Evolutionary conservation across 805 yeast species (phyloP), one percentile per base, ranked within the genome.

Genomic region (Danielia oregonensis): DNA sequence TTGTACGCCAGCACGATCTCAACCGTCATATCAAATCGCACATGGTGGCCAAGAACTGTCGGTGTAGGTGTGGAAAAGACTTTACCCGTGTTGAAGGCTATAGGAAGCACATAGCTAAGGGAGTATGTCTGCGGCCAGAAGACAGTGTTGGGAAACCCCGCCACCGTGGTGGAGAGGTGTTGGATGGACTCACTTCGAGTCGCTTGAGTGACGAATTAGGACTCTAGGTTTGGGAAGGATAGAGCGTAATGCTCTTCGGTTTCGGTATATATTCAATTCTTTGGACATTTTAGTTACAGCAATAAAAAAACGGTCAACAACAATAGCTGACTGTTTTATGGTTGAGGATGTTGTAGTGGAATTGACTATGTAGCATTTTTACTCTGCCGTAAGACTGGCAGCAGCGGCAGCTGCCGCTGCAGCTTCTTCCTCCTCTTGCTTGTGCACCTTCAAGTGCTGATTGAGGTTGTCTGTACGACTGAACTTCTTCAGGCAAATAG

Each of bases 1-100:
- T 93, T 65, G 99, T 93, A 16, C 74, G 99, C 43, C 96, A 91
- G 43, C 98, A 93, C 55, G 99, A 93, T 61, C 68, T 93, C 48
- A 76, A 86, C 40, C 75, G 99, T 41, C 99, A 93, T 54, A 79
- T 78, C 46, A 86, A 86, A 55, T 85, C 89, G 11, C 99, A 93
- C 55, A 71, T 77, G 35, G 88, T 78, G 33, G 79, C 80, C 42
- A 72, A 80, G 17, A 81, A 74, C 47, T 63, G 67, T 35, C 66
- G 66, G 17, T 93, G 98, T 61, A 83, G 84, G 0, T 94, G 99
- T 64, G 96, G 97, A n/a, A 91, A 89, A 61, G 81, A 80, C 42
- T 93, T 93, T 63, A 80, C 91, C 2, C 72, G 97, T 39, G 82
- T 84, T 35, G 97, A 93, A 65, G 96, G 96, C 0, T 65, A 89